Base-by-base conservation (phyloP, 2,329 filamentous ascomycete genomes). In the Bipolaris zeicola region DNA sequence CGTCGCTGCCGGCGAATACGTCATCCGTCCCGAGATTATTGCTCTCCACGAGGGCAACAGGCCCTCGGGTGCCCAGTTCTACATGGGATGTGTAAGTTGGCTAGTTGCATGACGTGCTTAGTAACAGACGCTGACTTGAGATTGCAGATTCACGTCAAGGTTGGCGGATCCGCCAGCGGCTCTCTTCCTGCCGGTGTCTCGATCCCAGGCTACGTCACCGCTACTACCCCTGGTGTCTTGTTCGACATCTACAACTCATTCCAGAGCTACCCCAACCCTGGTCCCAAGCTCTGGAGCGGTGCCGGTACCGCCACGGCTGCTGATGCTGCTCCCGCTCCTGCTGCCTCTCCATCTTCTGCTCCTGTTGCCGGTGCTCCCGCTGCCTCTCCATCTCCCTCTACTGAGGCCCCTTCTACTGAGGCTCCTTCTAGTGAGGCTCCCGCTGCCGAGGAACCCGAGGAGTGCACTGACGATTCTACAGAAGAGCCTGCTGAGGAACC, bases 21-120 rank as follows among this genome's bases (percentile, higher is more conserved):
- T 80, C 48, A 62, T 80, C 49, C 76, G 79, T 49, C 72, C 73
- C 22, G 78, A 81, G 66, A 77, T 80, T 60, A 78, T 80, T 54
- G 78, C 78, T 38, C 74, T 80, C 8, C 78, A 81, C 60, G 76
- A 79, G 65, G 74, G 71, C 26, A 61, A 69, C 67, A 55, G 63
- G 41, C 38, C 61, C 14, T 67, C 67, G 44, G 78, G 77, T 46
- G 77, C 78, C 16, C 78, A 80, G 60, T 74, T 80, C 58, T 81
- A 81, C 67, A 75, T 77, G 68, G 75, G 76, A 61, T 80, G 77
- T 66, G 45, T 48, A 48, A 38, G 45, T 47, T 31, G 6, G 13
- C n/a, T 4, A 16, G 6, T 26, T 7, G 31, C 8, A 47, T 47
- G 14, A 14, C 28, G 7, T 16, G 3, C 24, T 6, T 8, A 33